Conservation (phyloP, 306 rosid genomes). For the Hylodesmum podocarpum region DNA sequence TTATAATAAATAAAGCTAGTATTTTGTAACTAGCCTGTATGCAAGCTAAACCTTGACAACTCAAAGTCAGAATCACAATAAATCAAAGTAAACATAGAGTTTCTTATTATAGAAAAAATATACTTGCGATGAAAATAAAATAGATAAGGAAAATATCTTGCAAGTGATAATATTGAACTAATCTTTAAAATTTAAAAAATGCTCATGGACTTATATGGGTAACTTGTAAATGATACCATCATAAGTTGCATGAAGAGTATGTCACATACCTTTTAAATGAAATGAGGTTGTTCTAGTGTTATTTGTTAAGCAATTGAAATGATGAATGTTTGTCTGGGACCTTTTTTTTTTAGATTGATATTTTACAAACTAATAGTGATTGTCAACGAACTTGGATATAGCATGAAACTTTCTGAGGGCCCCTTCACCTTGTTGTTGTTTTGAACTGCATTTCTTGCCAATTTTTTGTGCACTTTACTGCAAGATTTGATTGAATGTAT, state of each 20-base stretch:
- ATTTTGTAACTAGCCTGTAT: not conserved
- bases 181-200: not conserved
- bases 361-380: not conserved
- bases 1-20: not conserved
- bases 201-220: not conserved
- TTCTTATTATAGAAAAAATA: not conserved
- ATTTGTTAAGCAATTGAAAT: not conserved
- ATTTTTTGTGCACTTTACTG: not conserved
- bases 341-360: not conserved
- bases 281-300: not conserved
- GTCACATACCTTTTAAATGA: not conserved
- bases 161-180: not conserved
- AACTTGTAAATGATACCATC: not conserved
- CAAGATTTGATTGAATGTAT: conserved; percentile 22
- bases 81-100: not conserved
- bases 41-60: not conserved
- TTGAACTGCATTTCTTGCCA: conserved; percentile 15
- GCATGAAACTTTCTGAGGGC: not conserved
- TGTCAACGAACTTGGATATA: conserved; percentile 1
- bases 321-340: not conserved
- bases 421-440: not conserved
- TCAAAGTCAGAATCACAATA: not conserved
- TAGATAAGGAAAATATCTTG: not conserved
- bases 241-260: conserved; percentile 6
- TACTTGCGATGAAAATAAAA: not conserved